Evolutionary conservation across 2,329 filamentous ascomycete species (phyloP).

Genomic region (Nothomitra cinnamomea): DNA sequence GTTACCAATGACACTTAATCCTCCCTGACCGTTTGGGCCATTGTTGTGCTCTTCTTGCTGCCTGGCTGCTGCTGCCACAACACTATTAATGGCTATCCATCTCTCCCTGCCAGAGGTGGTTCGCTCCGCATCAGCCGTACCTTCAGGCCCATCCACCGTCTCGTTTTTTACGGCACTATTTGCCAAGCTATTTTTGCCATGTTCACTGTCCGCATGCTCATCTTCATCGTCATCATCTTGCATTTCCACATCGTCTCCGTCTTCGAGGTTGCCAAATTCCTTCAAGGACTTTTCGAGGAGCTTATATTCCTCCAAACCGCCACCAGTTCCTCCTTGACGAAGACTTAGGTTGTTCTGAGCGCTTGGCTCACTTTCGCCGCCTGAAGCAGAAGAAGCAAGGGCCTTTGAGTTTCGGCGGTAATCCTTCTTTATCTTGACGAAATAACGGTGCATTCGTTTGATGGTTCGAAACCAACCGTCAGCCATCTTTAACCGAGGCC

Average conservation of each 20-base stretch:
- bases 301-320: constrained; percentile 39
- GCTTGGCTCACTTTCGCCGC: constrained; percentile 14
- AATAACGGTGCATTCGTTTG: constrained; percentile 35
- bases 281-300: constrained; percentile 11
- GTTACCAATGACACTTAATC: neutral
- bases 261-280: constrained; percentile 3
- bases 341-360: constrained; percentile 23
- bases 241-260: neutral
- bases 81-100: constrained; percentile 4
- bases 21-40: neutral
- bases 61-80: constrained; percentile 2
- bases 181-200: neutral
- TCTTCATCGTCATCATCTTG: neutral
- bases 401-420: constrained; percentile 22
- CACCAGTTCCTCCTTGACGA: constrained; percentile 28
- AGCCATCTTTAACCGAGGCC: constrained; percentile 37
- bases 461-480: constrained; percentile 37
- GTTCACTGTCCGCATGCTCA: neutral
- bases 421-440: constrained; percentile 32
- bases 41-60: constrained; percentile 1
- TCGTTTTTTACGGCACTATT: neutral
- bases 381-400: constrained; percentile 15
- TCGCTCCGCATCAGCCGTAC: constrained; percentile 2
- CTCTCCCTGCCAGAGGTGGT: constrained; percentile 1
- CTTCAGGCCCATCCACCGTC: neutral